These are phyloP conservation scores for Apiospora koreana DNA, from an alignment of 2,329 filamentous ascomycete genomes.

Conservation along the genomic window DNA sequence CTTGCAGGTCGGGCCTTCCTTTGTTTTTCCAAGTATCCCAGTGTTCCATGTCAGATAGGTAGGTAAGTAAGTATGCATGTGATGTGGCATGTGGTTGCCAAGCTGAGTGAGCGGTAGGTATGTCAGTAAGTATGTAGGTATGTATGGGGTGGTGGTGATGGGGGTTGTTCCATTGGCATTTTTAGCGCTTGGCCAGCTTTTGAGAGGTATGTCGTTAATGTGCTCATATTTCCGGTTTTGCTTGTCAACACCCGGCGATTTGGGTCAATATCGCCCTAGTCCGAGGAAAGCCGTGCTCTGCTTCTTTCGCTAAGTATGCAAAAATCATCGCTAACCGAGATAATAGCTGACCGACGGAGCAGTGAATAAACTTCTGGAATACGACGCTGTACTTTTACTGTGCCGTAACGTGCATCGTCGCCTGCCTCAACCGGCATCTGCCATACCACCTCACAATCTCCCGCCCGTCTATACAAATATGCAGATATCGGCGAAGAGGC, in stretches of 20 bases:
- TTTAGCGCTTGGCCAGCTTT: too few species aligned
- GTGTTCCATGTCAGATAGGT: too few species aligned
- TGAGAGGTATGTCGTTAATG: too few species aligned
- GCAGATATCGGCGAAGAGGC: background rate
- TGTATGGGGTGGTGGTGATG: too few species aligned
- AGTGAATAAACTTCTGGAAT: background rate
- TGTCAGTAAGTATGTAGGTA: too few species aligned
- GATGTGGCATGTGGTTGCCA: too few species aligned
- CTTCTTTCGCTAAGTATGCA: background rate
- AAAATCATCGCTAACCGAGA: background rate
- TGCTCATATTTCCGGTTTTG: background rate
- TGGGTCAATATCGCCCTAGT: background rate
- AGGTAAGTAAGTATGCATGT: too few species aligned
- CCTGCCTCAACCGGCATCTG: background rate
- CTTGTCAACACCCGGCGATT: background rate
- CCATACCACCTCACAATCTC: constrained; percentile 1
- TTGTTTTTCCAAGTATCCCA: background rate
- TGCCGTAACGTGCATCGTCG: background rate
- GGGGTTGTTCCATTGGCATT: too few species aligned
- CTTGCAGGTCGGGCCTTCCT: background rate
- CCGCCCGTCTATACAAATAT: background rate
- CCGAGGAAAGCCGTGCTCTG: background rate
- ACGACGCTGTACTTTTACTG: background rate
- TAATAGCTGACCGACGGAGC: background rate
- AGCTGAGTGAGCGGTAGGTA: too few species aligned